Evolutionary conservation across 2,329 filamentous ascomycete species (phyloP).

Genomic region (Claviceps sorghi): DNA sequence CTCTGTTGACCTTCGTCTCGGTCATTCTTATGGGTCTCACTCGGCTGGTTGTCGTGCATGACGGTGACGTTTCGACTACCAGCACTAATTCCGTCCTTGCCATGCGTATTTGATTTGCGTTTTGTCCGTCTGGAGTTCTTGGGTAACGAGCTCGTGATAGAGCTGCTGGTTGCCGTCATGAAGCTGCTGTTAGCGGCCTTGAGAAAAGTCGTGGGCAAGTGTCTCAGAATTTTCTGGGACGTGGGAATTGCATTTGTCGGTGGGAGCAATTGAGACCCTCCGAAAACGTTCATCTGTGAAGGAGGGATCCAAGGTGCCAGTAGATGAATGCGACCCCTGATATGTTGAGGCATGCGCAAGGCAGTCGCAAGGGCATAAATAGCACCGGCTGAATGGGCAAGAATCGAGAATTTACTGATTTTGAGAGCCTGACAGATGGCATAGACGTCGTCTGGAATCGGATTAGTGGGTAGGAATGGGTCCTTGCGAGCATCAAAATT

Average conservation of each 20-base stretch:
- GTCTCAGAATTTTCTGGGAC: conserved; percentile 78
- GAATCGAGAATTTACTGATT: conserved; percentile 89
- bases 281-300: conserved; percentile 74
- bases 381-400: conserved; percentile 93
- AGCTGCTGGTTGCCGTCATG: conserved; percentile 81
- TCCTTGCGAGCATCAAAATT: neutral
- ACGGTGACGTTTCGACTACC: conserved; percentile 23
- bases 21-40: conserved; percentile 17
- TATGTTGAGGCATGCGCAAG: conserved; percentile 87
- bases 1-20: conserved; percentile 10
- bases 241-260: conserved; percentile 80
- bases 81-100: conserved; percentile 21
- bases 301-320: conserved; percentile 95
- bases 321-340: conserved; percentile 84
- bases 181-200: conserved; percentile 93
- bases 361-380: conserved; percentile 95
- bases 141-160: conserved; percentile 63
- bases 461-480: conserved; percentile 13
- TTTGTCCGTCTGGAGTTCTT: conserved; percentile 48
- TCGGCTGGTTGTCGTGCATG: conserved; percentile 36
- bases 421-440: conserved; percentile 84
- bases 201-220: conserved; percentile 76
- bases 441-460: conserved; percentile 56
- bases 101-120: conserved; percentile 33
- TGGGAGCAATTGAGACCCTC: conserved; percentile 56